A percentile compares a stretch with the other conserved stretches of the same genome.
Evolutionary conservation across 2,329 filamentous ascomycete genomes (phyloP).

Genomic region (Colletotrichum sansevieriae): DNA sequence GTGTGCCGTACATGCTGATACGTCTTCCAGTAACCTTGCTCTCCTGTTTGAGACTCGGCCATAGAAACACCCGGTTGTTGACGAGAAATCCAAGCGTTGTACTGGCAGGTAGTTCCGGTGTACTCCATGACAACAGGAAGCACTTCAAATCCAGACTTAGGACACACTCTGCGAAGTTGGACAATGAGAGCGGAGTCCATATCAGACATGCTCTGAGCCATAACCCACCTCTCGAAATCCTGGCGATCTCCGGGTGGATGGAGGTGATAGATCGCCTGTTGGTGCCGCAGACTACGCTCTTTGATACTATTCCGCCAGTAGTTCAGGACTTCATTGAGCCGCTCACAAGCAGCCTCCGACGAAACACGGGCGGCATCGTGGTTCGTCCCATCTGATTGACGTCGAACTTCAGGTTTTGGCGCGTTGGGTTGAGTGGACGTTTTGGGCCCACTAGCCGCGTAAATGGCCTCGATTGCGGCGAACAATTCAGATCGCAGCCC

Average conservation of each 20-base stretch:
- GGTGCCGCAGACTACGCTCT: slow-evolving; percentile 7
- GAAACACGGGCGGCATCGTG: background rate
- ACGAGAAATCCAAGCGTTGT: slow-evolving; percentile 11
- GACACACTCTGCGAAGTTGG: slow-evolving; percentile 12
- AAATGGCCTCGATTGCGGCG: slow-evolving; percentile 32
- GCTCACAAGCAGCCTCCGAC: background rate
- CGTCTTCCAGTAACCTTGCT: slow-evolving; percentile 25
- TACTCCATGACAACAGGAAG: slow-evolving; percentile 36
- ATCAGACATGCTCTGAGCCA: slow-evolving; percentile 15
- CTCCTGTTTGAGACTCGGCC: background rate
- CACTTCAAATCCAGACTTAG: slow-evolving; percentile 33
- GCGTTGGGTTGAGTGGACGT: slow-evolving; percentile 3
- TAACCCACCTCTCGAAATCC: slow-evolving; percentile 25
- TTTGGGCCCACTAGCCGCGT: slow-evolving; percentile 26
- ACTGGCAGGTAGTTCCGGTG: slow-evolving; percentile 24
- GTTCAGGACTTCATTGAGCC: slow-evolving; percentile 5
- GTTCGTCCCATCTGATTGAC: background rate
- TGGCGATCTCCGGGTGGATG: slow-evolving; percentile 20
- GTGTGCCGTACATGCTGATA: slow-evolving; percentile 34
- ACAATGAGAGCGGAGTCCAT: slow-evolving; percentile 12
- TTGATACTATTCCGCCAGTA: slow-evolving; percentile 23
- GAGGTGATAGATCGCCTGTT: slow-evolving; percentile 31
- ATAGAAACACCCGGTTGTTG: background rate
- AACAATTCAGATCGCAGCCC: slow-evolving; percentile 20
- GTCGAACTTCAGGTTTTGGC: background rate